Evolutionary conservation across 257 asterid genomes (phyloP).

Genomic region (Euphrasia confusa): DNA sequence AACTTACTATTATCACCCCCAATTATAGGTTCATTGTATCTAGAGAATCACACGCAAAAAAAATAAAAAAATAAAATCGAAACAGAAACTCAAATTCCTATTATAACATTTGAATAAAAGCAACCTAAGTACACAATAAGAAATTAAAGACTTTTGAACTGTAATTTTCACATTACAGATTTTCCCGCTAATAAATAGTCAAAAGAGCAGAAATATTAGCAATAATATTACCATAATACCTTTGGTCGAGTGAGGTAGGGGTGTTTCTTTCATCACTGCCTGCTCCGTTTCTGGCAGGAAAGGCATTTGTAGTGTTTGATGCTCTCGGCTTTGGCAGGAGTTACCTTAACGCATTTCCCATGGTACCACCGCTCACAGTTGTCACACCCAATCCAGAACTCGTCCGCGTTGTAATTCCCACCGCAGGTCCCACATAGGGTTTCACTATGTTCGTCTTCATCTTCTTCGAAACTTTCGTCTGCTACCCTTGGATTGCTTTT

Average conservation of each 20-base stretch:
- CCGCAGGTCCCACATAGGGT: conserved; percentile 85
- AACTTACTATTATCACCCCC: too few relatives aligned
- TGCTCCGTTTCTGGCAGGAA: conserved; percentile 73
- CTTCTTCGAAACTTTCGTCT: conserved; percentile 64
- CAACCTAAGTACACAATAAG: not conserved
- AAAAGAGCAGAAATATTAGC: conserved; percentile 2
- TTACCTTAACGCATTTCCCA: conserved; percentile 89
- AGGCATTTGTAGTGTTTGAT: conserved; percentile 95
- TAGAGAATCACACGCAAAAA: not conserved
- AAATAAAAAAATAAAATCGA: not conserved
- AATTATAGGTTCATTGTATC: too few relatives aligned
- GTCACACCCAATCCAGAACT: conserved; percentile 96
- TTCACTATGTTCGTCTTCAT: conserved; percentile 81
- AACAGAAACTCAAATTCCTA: not conserved
- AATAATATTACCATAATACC: conserved; percentile 24
- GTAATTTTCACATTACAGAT: not conserved
- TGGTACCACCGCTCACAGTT: conserved; percentile 87
- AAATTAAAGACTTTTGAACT: not conserved
- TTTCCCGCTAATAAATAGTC: not conserved
- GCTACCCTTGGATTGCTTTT: conserved; percentile 62
- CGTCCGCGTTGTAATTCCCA: conserved; percentile 78
- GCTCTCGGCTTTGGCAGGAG: conserved; percentile 89
- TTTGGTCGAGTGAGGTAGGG: conserved; percentile 24
- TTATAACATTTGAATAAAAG: not conserved
- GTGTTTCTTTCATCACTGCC: conserved; percentile 37